Evolutionary conservation across 106 monocot genomes (phyloP).

Genomic region (Allium cepa): DNA sequence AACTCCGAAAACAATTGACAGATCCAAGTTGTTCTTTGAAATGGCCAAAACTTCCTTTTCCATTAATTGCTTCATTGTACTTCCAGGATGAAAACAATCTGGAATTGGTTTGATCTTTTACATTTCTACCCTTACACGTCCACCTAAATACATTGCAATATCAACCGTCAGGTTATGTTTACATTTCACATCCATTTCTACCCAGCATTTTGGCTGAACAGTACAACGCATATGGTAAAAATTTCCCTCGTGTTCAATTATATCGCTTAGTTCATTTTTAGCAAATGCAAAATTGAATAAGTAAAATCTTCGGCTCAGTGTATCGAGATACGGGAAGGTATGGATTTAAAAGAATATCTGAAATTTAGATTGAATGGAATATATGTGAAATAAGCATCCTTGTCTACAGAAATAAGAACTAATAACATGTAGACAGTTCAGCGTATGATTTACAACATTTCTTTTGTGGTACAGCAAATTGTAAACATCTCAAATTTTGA

Average conservation of each 20-base stretch:
- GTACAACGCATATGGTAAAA: background rate
- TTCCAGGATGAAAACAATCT: slow-evolving; percentile 14
- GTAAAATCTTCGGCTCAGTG: background rate
- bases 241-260: too few species aligned
- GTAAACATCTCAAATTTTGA: too few species aligned
- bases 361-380: too few species aligned
- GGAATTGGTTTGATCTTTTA: slow-evolving; percentile 7
- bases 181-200: background rate
- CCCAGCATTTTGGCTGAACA: background rate
- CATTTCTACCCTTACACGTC: slow-evolving; percentile 13
- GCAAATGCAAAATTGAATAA: background rate
- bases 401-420: too few species aligned
- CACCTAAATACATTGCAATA: slow-evolving; percentile 15
- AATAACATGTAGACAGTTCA: too few species aligned
- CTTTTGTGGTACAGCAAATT: too few species aligned
- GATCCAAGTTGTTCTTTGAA: slow-evolving; percentile 1
- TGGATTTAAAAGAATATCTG: too few species aligned
- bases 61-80: slow-evolving; percentile 1
- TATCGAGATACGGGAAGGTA: background rate
- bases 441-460: too few species aligned
- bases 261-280: too few species aligned
- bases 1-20: slow-evolving; percentile 22
- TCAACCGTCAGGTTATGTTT: background rate
- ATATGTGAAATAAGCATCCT: too few species aligned
- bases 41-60: slow-evolving; percentile 1